Base-by-base conservation (phyloP, 345 rosid genomes). In the Brassica cretica region DNA sequence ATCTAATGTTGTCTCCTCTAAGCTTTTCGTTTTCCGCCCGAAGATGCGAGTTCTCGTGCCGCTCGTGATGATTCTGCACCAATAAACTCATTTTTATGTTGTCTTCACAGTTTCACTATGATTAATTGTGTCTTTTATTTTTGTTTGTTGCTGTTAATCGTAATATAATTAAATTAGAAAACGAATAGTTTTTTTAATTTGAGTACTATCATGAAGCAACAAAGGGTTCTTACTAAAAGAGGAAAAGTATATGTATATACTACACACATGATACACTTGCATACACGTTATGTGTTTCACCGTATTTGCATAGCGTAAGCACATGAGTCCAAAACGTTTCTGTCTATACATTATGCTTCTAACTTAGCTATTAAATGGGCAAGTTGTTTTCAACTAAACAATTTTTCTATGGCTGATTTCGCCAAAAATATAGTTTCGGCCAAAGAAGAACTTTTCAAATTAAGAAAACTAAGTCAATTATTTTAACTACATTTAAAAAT, bases 21-120 rank as follows among this genome's bases (percentile, higher is more conserved):
- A 95, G 94, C 86, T 91, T 93, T 8, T 95, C 99, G 53, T 95
- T 93, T 85, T 93, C 99, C 0, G 82, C 14, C 25, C 96, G 85
- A 29, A 95, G 96, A 80, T 89, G 93, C 7, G 91, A 80, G 83
- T 95, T 95, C 53, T 91, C 96, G 12, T 87, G 85, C 4, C 99
- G 84, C 86, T 95, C 99, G 58, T 90, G 93, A 63, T 95, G 99
- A 11, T 91, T 90, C 99, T 95, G 84, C 58, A 51, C 35, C 0
- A 76, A 44, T 9, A 4, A 46, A 32, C 11, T 55, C 59, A 27
- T 25, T 64, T n/a, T 62, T 44, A 6, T 49, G 30, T 58, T 67
- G 53, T 56, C 61, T 39, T 33, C 29, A n/a, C 39, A 25, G 9
- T 24, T 25, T 68, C 16, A 68, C 30, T 19, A 6, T 37, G 19